Evolutionary conservation across 2,329 filamentous ascomycete genomes (phyloP).

Genomic region (Fusarium musae): DNA sequence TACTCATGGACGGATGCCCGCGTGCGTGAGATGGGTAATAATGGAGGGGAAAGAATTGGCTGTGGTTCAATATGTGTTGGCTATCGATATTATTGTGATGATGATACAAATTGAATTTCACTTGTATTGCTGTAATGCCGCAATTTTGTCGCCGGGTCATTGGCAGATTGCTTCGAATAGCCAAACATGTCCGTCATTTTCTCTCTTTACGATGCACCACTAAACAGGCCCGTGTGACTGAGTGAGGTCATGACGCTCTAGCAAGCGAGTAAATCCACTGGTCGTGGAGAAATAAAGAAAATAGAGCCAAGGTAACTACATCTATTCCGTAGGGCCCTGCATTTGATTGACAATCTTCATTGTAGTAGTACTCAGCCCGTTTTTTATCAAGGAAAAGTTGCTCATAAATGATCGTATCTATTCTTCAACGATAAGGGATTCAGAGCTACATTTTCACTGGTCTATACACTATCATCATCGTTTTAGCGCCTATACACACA

Average conservation of each 20-base stretch:
- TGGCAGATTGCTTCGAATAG: not conserved
- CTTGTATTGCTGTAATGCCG: not conserved
- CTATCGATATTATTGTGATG: not conserved
- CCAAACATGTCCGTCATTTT: not conserved
- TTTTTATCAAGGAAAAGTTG: conserved; percentile 3
- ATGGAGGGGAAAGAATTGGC: conserved; percentile 23
- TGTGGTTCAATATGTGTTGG: not conserved
- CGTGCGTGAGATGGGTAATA: conserved; percentile 10
- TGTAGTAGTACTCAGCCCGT: not conserved
- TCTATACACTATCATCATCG: not conserved
- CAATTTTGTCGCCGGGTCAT: not conserved
- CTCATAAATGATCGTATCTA: not conserved
- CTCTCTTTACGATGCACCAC: not conserved
- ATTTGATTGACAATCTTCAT: not conserved
- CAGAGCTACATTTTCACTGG: not conserved
- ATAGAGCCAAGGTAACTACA: conserved; percentile 28
- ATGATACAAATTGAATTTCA: not conserved
- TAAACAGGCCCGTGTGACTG: conserved; percentile 7
- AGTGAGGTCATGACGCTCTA: conserved; percentile 37
- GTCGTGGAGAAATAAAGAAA: conserved; percentile 19
- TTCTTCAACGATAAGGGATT: not conserved
- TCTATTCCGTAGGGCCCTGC: not conserved
- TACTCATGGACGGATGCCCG: conserved; percentile 32
- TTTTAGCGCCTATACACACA: not conserved
- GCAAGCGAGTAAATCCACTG: conserved; percentile 17